Evolutionary conservation across 2,329 filamentous ascomycete species (phyloP).

Genomic region (Xylariaceae sp.): DNA sequence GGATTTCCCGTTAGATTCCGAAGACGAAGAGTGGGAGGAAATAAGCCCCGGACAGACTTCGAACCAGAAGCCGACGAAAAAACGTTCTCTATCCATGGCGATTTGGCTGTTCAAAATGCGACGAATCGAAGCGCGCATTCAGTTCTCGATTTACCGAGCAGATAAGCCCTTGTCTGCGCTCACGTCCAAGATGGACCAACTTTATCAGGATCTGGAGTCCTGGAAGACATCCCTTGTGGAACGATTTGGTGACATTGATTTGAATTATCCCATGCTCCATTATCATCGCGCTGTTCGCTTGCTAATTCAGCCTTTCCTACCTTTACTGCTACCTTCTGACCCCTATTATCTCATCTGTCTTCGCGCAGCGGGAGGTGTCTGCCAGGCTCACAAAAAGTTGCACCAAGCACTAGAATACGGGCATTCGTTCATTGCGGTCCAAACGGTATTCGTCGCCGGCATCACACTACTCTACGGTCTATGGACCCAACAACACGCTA

Average conservation of each 20-base stretch:
- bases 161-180: slow-evolving; percentile 41
- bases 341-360: slow-evolving; percentile 42
- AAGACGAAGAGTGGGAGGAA: slow-evolving; percentile 15
- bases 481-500: slow-evolving; percentile 39
- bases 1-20: slow-evolving; percentile 38
- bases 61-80: slow-evolving; percentile 4
- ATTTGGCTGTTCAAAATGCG: slow-evolving; percentile 43
- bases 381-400: slow-evolving; percentile 39
- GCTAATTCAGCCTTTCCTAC: slow-evolving; percentile 46
- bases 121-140: slow-evolving; percentile 44
- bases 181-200: slow-evolving; percentile 42
- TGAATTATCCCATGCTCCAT: slow-evolving; percentile 45
- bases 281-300: slow-evolving; percentile 47
- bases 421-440: slow-evolving; percentile 40
- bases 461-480: slow-evolving; percentile 37
- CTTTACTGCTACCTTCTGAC: slow-evolving; percentile 40
- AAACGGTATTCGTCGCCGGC: slow-evolving; percentile 40
- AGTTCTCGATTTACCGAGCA: slow-evolving; percentile 47
- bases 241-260: slow-evolving; percentile 34
- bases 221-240: slow-evolving; percentile 39
- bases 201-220: slow-evolving; percentile 41
- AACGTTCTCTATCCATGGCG: slow-evolving; percentile 36
- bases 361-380: slow-evolving; percentile 37
- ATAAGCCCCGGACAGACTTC: background rate
- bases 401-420: slow-evolving; percentile 38